Percentiles rank a stretch among this genome's conserved stretches.
Evolutionary conservation across 345 rosid genomes (phyloP).

Genomic region (Xanthoceras sorbifolium): DNA sequence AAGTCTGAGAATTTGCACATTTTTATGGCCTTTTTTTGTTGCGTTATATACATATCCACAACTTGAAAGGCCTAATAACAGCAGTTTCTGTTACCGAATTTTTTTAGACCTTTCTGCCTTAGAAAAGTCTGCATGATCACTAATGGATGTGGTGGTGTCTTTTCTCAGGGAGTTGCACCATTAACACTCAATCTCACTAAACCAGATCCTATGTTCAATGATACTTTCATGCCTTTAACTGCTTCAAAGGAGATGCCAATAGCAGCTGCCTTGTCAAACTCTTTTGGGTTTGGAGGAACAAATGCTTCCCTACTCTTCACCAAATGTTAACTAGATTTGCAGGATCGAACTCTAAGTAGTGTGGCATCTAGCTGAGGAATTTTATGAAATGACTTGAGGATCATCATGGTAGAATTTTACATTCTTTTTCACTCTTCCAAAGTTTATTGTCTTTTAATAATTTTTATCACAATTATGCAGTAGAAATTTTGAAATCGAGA

Average conservation of each 20-base stretch:
- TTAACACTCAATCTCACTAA: slow-evolving; percentile 69
- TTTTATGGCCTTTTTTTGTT: background rate
- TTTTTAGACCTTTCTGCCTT: background rate
- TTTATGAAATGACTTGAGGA: background rate
- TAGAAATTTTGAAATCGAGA: background rate
- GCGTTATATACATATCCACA: background rate
- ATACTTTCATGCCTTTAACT: slow-evolving; percentile 63
- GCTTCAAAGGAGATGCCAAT: slow-evolving; percentile 67
- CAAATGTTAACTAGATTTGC: background rate
- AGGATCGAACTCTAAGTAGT: background rate
- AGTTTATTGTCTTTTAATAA: background rate
- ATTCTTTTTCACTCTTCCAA: background rate
- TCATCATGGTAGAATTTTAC: background rate
- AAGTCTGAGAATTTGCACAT: background rate
- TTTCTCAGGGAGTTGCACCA: slow-evolving; percentile 82
- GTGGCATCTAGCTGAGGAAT: background rate
- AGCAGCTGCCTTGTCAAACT: slow-evolving; percentile 77
- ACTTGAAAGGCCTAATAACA: background rate
- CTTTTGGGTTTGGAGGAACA: slow-evolving; percentile 96
- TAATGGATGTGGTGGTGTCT: slow-evolving; percentile 10
- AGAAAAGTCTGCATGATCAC: slow-evolving; percentile 5
- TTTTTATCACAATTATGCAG: background rate
- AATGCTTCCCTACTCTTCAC: slow-evolving; percentile 75
- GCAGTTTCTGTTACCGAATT: background rate
- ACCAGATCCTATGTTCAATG: slow-evolving; percentile 78